Evolutionary conservation across 192 early-diverging fungal species (phyloP), one percentile per base, ranked within the genome.

Genomic region (Dissophora ornata): DNA sequence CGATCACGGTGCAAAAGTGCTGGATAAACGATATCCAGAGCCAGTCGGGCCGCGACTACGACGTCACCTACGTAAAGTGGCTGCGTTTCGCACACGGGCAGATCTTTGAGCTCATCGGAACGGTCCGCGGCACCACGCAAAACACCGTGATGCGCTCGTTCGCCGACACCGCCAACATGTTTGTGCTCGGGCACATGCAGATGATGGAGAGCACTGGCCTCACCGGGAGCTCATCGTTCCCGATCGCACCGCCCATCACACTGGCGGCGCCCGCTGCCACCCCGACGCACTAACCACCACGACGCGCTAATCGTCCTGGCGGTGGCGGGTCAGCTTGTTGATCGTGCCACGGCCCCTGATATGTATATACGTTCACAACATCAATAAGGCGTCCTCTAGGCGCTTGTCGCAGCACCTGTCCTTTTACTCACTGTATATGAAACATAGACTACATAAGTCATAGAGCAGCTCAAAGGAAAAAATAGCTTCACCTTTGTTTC

Each of bases 11-110:
- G 25, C 56, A 57, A 36, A 57, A 57, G 24, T 57, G 56, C 56
- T 57, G 40, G 40, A 57, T 57, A 57, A 22, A 32, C 25, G 56
- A 57, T 22, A 57, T 57, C 38, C 38, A 57, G 40, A 36, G 34
- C 42, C 56, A 44, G 56, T 44, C 56, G 21, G 56, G 56, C 24
- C 34, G 26, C 56, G 56, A 57, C 40, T 57, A 57, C 41, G 56
- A 57, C 40, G 40, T n/a, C 34, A 57, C 56, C 56, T 57, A 40
- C 24, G 56, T 57, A 24, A 57, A 57, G 41, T 57, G 56, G 56
- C 56, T 57, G 24, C 56, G 56, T 57, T 57, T 57, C 40, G 56
- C 56, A 29, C 56, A 57, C 16, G 56, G 56, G 22, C 56, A 57
- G 40, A 26, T 57, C 40, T 57, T 57, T 38, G 56, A 57, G 40